A percentile compares a stretch with the other conserved stretches of the same genome.
Conservation (phyloP, 192 early-diverging fungal species). For the Umbelopsis sp. region DNA sequence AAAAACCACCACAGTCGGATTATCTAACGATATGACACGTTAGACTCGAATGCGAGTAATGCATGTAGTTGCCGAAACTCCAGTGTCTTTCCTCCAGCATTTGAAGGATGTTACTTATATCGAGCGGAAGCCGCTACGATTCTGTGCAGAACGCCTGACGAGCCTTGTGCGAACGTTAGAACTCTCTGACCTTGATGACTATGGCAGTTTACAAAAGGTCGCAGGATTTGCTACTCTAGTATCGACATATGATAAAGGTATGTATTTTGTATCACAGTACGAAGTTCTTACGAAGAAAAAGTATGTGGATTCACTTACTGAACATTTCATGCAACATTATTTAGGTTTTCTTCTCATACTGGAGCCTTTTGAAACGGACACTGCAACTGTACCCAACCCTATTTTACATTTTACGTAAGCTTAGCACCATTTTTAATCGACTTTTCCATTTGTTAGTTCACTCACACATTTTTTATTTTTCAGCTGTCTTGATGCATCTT, state of each 20-base stretch:
- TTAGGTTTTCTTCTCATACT: slow-evolving; percentile 89
- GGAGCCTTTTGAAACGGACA: slow-evolving; percentile 96
- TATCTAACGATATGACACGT: neutral
- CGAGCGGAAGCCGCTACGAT: slow-evolving; percentile 92
- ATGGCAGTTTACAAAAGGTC: slow-evolving; percentile 78
- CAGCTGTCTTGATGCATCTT: slow-evolving; percentile 92
- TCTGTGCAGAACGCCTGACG: slow-evolving; percentile 90
- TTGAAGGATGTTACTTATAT: slow-evolving; percentile 94
- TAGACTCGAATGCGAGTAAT: slow-evolving; percentile 94
- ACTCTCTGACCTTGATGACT: slow-evolving; percentile 89
- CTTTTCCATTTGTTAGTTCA: neutral
- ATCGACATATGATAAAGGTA: slow-evolving; percentile 92
- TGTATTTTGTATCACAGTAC: neutral
- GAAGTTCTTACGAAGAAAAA: no score
- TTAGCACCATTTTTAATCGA: no score
- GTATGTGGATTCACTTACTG: neutral
- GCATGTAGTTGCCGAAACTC: slow-evolving; percentile 97
- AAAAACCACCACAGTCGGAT: no score
- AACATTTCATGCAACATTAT: neutral
- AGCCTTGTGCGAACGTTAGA: slow-evolving; percentile 92
- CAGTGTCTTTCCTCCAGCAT: slow-evolving; percentile 91
- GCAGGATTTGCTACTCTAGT: slow-evolving; percentile 95
- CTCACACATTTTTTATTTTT: neutral
- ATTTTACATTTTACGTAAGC: slow-evolving; percentile 82
- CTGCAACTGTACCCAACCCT: slow-evolving; percentile 91